Evolutionary conservation across 768 basidiomycete species (phyloP).

Genomic region (Boletus edulis): DNA sequence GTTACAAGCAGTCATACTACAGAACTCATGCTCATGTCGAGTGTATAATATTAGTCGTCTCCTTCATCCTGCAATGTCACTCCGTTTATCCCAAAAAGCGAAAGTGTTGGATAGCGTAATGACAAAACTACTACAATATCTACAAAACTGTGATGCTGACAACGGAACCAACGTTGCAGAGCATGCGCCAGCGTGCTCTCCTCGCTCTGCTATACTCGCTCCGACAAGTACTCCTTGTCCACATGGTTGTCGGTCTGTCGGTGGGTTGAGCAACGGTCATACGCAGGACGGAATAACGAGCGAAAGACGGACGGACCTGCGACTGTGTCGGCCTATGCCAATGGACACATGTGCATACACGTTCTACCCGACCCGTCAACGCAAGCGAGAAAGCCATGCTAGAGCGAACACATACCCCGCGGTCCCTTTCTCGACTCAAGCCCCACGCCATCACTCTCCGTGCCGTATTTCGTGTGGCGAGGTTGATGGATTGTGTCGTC

Average conservation of each 20-base stretch:
- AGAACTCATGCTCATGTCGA: too few relatives aligned
- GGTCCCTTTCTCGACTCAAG: slow-evolving; percentile 15
- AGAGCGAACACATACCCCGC: slow-evolving; percentile 2
- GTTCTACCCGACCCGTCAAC: slow-evolving; percentile 9
- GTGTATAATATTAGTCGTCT: too few relatives aligned
- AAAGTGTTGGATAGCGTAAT: too few relatives aligned
- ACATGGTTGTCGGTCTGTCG: neutral
- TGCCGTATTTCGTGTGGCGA: neutral
- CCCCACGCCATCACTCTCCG: slow-evolving; percentile 4
- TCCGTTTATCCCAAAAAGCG: too few relatives aligned
- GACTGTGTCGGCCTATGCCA: slow-evolving; percentile 11
- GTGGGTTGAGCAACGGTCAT: neutral
- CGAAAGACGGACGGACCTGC: slow-evolving; percentile 8
- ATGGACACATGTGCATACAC: slow-evolving; percentile 15
- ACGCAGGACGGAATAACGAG: too few relatives aligned
- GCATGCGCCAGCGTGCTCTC: neutral
- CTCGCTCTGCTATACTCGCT: neutral
- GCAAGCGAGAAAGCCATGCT: too few relatives aligned
- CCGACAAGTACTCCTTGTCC: slow-evolving; percentile 4
- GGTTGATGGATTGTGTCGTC: slow-evolving; percentile 16
- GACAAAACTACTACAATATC: too few relatives aligned
- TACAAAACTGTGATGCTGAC: too few relatives aligned
- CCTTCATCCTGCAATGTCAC: too few relatives aligned
- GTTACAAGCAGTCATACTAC: too few relatives aligned
- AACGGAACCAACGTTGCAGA: too few relatives aligned